Evolutionary conservation across 2,329 filamentous ascomycete genomes (phyloP).

Genomic region (Phialocephala subalpina): DNA sequence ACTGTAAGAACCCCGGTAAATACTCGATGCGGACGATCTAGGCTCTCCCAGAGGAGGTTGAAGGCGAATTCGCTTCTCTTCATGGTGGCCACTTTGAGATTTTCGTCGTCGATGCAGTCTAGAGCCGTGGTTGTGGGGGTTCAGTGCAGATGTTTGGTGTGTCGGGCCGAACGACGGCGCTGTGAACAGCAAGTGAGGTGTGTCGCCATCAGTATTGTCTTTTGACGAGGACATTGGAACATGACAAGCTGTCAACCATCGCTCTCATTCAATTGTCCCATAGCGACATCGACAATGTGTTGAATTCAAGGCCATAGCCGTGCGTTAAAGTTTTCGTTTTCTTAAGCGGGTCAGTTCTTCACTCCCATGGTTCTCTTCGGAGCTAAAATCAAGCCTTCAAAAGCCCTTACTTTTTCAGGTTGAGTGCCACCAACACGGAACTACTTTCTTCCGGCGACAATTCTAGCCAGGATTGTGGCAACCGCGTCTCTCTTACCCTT

Average conservation of each 20-base stretch:
- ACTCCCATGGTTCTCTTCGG: not conserved
- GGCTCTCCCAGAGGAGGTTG: constrained; percentile 33
- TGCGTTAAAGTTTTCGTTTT: constrained; percentile 10
- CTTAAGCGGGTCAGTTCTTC: constrained; percentile 1
- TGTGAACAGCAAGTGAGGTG: constrained; percentile 32
- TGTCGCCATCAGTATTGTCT: constrained; percentile 22
- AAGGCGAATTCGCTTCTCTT: constrained; percentile 40
- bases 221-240: constrained; percentile 32
- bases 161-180: constrained; percentile 25
- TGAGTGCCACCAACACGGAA: not conserved
- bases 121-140: constrained; percentile 22
- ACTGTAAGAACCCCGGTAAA: constrained; percentile 46
- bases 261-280: constrained; percentile 8
- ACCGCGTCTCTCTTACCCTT: constrained; percentile 12
- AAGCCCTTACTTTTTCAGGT: not conserved
- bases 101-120: constrained; percentile 33
- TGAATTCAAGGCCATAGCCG: constrained; percentile 7
- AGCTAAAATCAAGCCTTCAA: not conserved
- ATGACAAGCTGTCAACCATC: not conserved
- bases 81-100: constrained; percentile 18
- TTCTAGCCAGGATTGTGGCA: constrained; percentile 13
- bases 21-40: constrained; percentile 37
- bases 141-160: constrained; percentile 20
- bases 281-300: not conserved
- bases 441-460: not conserved